These are phyloP conservation scores for Tolypocladium tropicale DNA, from an alignment of 2,329 filamentous ascomycete species.

Conservation along the genomic window DNA sequence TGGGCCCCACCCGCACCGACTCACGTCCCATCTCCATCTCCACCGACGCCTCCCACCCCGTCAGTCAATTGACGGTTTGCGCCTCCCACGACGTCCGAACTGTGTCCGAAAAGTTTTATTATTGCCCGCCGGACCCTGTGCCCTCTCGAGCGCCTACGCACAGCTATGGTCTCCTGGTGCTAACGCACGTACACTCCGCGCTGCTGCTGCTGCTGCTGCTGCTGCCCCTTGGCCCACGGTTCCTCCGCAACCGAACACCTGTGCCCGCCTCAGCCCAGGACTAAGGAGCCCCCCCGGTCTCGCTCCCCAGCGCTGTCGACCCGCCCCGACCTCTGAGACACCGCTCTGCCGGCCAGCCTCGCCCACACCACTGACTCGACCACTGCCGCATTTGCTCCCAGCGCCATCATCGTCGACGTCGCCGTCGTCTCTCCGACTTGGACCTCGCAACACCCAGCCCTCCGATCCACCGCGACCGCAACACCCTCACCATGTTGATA, in stretches of 20 bases:
- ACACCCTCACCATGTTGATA: conserved; percentile 56
- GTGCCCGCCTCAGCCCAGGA: conserved; percentile 5
- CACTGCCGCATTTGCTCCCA: neutral
- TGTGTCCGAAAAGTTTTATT: conserved; percentile 20
- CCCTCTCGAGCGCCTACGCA: neutral
- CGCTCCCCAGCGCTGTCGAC: conserved; percentile 2
- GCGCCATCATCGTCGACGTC: neutral
- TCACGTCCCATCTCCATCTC: conserved; percentile 2
- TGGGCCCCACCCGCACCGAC: conserved; percentile 7
- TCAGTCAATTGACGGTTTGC: conserved; percentile 5
- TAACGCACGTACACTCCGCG: conserved; percentile 8
- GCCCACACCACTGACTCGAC: conserved; percentile 2
- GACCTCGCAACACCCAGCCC: neutral
- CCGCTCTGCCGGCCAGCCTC: conserved; percentile 8
- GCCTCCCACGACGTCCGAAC: conserved; percentile 15
- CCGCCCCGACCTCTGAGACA: conserved; percentile 9
- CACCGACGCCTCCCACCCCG: conserved; percentile 1
- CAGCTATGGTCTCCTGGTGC: neutral
- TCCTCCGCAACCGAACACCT: conserved; percentile 6
- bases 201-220: conserved; percentile 2
- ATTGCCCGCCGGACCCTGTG: neutral
- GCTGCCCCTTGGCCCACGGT: conserved; percentile 3
- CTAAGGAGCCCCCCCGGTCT: conserved; percentile 5
- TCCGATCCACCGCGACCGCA: neutral
- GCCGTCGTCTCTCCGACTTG: neutral